Evolutionary conservation across 2,329 filamentous ascomycete species (phyloP), one percentile per base, ranked within the genome.

Genomic region (Teratosphaeria gauchensis): DNA sequence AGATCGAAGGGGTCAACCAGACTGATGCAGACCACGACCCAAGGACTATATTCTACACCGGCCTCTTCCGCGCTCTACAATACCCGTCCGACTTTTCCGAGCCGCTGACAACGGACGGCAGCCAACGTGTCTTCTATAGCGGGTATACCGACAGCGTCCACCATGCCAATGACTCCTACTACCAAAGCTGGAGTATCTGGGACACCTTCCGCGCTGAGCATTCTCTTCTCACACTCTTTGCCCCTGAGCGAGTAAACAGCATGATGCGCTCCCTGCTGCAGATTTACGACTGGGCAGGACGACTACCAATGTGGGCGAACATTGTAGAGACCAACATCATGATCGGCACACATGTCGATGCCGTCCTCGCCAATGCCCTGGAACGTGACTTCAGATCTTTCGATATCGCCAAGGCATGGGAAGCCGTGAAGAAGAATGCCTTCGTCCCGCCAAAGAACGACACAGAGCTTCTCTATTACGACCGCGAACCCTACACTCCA

Each of bases 131-230:
- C 1, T 78, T 74, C 63, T 79, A 80, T 61, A 77, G 73, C 38
- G 77, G 77, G 14, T 80, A 79, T 56, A 78, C 76, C 0, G 76
- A 80, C 54, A 75, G 70, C 31, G 63, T 78, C 0, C 75, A 78
- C 52, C 66, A 67, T 9, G 68, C 63, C 4, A 70, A 74, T 33
- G 76, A 79, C 52, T 77, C 75, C 0, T 80, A 79, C 63, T 79
- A 78, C 59, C 77, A 79, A 61, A 78, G 76, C 0, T 80, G 77
- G 77, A 78, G 75, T 1, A 78, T 79, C 55, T 79, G 77, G 77
- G 77, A 79, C 56, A 80, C 77, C 0, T 80, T 77, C 61, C 69
- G 77, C 3, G 77, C 77, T 0, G 77, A 79, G 57, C 77, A 79
- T 58, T 76, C 76, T 0, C 66, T 79, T 0, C 63, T 79, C 0